Percentiles rank a stretch among this genome's conserved stretches.
Evolutionary conservation across 108 stramenopile species (phyloP).

Genomic region (Aurantiochytrium sp.): DNA sequence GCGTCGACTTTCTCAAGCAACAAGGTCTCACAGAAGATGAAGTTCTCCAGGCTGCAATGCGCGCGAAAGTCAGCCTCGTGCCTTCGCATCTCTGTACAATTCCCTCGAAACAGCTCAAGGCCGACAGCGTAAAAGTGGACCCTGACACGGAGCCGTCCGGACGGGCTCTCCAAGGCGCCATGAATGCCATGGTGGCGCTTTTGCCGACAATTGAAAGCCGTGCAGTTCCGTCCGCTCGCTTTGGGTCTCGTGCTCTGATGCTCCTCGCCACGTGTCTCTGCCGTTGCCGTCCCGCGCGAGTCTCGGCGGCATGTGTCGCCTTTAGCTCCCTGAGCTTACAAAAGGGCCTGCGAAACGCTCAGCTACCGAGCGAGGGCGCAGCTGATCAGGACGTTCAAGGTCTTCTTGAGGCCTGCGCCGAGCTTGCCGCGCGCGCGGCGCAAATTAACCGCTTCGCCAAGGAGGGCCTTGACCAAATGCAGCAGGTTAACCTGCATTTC

Average conservation of each 20-base stretch:
- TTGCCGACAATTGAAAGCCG: background rate
- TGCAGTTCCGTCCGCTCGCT: background rate
- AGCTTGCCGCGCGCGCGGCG: background rate
- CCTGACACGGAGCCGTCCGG: background rate
- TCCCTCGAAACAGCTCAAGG: background rate
- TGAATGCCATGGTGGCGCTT: background rate
- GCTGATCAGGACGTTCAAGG: background rate
- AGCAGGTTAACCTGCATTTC: slow-evolving; percentile 4
- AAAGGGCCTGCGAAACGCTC: background rate
- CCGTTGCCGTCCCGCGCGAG: background rate
- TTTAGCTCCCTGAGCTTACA: background rate
- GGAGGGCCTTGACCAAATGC: background rate
- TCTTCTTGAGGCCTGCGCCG: background rate
- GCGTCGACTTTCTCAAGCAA: background rate
- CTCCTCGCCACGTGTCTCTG: background rate
- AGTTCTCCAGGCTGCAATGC: background rate
- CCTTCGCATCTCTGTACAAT: background rate
- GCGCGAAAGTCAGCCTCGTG: background rate
- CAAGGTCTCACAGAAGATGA: background rate
- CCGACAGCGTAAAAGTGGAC: background rate
- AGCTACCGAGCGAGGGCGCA: background rate
- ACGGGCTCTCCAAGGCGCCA: background rate
- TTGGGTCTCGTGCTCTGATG: background rate
- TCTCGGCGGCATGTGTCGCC: background rate
- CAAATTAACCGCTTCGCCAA: background rate